phyloP scores from a whole-genome alignment of 257 asterid species.

The Datura wrightii region DNA sequence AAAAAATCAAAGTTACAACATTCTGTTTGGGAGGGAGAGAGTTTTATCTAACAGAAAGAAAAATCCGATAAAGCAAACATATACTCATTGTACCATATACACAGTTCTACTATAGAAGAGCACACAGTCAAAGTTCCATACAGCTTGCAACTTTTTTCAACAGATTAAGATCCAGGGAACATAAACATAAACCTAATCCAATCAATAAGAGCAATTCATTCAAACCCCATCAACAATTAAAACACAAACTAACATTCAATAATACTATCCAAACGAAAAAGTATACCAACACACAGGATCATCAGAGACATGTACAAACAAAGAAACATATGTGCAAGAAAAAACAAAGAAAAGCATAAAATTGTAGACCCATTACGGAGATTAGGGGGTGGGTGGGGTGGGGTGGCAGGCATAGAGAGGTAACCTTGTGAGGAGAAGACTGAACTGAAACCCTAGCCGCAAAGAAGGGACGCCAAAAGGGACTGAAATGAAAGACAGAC shows the following conservation, averaged over 20 bases:
- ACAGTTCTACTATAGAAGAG: background rate
- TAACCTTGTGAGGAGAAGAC: constrained; percentile 28
- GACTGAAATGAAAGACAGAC: background rate
- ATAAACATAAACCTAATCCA: constrained; percentile 10
- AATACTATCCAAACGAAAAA: background rate
- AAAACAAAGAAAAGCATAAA: background rate
- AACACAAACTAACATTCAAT: background rate
- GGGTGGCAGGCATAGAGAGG: background rate
- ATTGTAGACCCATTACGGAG: background rate
- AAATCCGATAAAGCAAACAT: background rate
- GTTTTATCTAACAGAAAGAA: background rate
- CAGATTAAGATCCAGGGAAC: constrained; percentile 18
- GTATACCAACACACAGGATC: background rate
- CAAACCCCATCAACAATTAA: background rate
- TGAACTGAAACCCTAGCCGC: constrained; percentile 32
- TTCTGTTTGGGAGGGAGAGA: background rate
- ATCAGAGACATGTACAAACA: background rate
- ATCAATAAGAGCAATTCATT: background rate
- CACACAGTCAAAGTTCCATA: background rate
- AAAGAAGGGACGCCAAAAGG: background rate
- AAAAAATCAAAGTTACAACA: background rate
- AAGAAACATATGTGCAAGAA: background rate
- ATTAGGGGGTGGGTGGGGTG: background rate
- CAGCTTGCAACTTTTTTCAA: background rate
- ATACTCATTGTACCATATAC: background rate